Conservation (phyloP, 2,329 filamentous ascomycete genomes). For the Hortaea sp. region DNA sequence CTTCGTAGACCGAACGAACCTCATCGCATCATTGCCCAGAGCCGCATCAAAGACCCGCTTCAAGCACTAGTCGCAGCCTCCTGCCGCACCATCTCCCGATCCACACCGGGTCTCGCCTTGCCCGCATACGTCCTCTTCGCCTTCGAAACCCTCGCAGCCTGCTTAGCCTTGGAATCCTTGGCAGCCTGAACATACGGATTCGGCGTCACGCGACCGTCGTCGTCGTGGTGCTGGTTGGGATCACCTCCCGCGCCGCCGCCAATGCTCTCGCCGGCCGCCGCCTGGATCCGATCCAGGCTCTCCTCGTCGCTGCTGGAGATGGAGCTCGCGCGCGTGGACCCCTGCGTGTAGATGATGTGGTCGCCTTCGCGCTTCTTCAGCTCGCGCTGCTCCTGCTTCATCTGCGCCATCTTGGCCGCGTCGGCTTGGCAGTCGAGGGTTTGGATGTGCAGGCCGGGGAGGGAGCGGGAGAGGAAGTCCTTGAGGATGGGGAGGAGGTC, state of each 20-base stretch:
- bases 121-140: conserved; percentile 1
- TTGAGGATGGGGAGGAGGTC: conserved; percentile 62
- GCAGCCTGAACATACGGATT: neutral
- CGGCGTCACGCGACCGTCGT: too few species aligned
- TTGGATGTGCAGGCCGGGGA: conserved; percentile 66
- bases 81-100: too few species aligned
- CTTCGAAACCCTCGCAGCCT: conserved; percentile 4
- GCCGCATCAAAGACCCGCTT: too few species aligned
- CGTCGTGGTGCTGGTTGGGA: too few species aligned
- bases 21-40: too few species aligned
- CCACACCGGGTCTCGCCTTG: neutral
- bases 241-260: neutral
- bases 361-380: conserved; percentile 57
- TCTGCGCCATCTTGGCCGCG: conserved; percentile 57
- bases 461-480: conserved; percentile 58
- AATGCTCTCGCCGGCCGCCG: conserved; percentile 1
- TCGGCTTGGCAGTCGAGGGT: conserved; percentile 64
- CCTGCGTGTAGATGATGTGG: conserved; percentile 45
- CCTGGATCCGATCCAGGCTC: conserved; percentile 38
- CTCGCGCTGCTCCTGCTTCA: conserved; percentile 68
- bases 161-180: conserved; percentile 4
- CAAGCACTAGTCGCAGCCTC: too few species aligned
- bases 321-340: conserved; percentile 32
- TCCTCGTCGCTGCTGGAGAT: conserved; percentile 49
- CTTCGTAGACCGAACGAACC: too few species aligned